A percentile compares a stretch with the other conserved stretches of the same genome.
Evolutionary conservation across 805 yeast species (phyloP).

Genomic region (Teunomyces funiuensis): DNA sequence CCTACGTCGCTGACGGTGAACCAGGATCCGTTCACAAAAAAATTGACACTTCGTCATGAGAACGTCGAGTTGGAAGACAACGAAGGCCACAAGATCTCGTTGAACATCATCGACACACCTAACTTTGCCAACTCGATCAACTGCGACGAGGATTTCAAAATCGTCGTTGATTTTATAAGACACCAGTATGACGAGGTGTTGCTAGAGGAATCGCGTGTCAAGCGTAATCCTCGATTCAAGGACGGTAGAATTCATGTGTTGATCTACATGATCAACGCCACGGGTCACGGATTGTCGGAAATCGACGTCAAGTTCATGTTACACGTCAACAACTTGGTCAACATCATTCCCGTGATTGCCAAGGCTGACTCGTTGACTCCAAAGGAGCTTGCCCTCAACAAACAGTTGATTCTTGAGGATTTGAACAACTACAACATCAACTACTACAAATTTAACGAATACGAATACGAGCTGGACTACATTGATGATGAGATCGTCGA

Average conservation of each 20-base stretch:
- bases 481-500: constrained; percentile 64
- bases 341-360: constrained; percentile 43
- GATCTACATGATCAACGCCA: constrained; percentile 45
- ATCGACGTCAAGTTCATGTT: constrained; percentile 43
- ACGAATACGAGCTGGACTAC: constrained; percentile 50
- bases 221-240: constrained; percentile 81
- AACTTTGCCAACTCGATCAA: constrained; percentile 78
- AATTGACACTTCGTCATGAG: constrained; percentile 68
- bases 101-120: constrained; percentile 79
- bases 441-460: constrained; percentile 67
- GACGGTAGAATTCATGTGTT: constrained; percentile 78
- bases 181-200: constrained; percentile 83
- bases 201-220: constrained; percentile 76
- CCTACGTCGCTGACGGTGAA: constrained; percentile 64
- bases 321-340: constrained; percentile 42
- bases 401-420: constrained; percentile 73
- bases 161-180: constrained; percentile 74
- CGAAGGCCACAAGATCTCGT: constrained; percentile 78
- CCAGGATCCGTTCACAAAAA: constrained; percentile 50
- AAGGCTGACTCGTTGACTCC: constrained; percentile 45
- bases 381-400: constrained; percentile 59
- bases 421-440: constrained; percentile 69
- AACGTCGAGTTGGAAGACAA: constrained; percentile 83
- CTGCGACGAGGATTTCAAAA: constrained; percentile 63
- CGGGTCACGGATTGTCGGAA: constrained; percentile 45